Evolutionary conservation across 2,329 filamentous ascomycete species (phyloP), one percentile per base, ranked within the genome.

Genomic region (Calonectria pauciramosa): DNA sequence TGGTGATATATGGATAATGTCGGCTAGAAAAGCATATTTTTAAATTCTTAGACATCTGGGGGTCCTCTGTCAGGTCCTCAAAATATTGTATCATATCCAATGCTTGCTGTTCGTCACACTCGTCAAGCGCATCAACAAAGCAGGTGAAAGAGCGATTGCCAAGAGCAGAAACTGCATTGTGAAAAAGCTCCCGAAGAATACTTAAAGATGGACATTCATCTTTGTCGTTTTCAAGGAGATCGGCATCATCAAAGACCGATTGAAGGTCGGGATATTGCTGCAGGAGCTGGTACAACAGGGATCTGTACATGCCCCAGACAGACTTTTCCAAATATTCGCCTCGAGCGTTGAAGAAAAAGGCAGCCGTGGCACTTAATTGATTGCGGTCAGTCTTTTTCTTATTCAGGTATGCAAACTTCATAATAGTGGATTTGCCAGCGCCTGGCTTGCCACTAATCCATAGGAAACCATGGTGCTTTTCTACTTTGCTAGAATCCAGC

Each of bases 301-400:
- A 89, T 3, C 89, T 84, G 75, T 90, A 91, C 80, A 92, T 85
- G 0, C 90, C 90, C 0, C 81, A 32, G 0, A 84, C 82, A 0
- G 88, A 86, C 68, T 83, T 89, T 59, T 91, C 88, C 1, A 89
- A 78, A 1, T 79, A 8, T 0, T 82, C 82, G 0, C 89, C 89
- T 56, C 87, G 80, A 0, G 88, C 88, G 44, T 90, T 87, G 82
- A 90, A 90, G 80, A 90, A 91, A 78, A 90, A 90, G 0, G 85
- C 88, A 0, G 87, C 70, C 0, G 86, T 77, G 0, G 82, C 11
- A 9, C 4, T 13, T 4, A 9, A 3, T 26, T n/a, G 20, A 7
- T 23, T 32, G 4, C 11, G 8, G 20, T 59, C 54, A 2, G 20
- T 20, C n/a, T 7, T 76, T 80, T 77, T 80, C 26, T 66, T 75